Percentiles rank a stretch among this genome's conserved stretches.
Conservation (phyloP, 2,329 filamentous ascomycete genomes). For the Lasiodiplodia hormozganensis region DNA sequence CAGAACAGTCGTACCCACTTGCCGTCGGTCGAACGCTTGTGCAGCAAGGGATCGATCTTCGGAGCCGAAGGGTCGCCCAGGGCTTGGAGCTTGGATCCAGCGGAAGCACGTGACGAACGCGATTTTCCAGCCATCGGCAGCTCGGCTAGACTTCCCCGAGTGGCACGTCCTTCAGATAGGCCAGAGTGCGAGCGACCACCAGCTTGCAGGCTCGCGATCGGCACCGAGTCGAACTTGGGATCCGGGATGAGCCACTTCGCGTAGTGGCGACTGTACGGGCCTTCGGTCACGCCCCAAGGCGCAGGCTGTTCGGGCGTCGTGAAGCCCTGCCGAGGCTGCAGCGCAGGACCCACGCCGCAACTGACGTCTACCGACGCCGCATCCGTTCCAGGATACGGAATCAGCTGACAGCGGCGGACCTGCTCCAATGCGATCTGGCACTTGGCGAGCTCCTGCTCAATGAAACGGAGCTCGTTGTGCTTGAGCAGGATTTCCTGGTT, state of each 20-base stretch:
- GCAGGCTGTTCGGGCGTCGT: constrained; percentile 78
- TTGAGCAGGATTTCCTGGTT: constrained; percentile 91
- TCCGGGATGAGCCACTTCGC: constrained; percentile 94
- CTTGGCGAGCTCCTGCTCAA: constrained; percentile 95
- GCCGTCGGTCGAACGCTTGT: constrained; percentile 83
- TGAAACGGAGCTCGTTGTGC: constrained; percentile 90
- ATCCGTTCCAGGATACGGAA: constrained; percentile 81
- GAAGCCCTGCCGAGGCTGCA: constrained; percentile 68
- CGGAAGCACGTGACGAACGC: constrained; percentile 64
- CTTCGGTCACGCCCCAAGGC: constrained; percentile 88
- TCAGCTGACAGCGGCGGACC: constrained; percentile 87
- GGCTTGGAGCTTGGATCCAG: constrained; percentile 51
- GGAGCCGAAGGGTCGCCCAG: constrained; percentile 52
- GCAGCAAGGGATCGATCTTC: constrained; percentile 80
- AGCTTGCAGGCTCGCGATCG: constrained; percentile 45
- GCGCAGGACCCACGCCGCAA: constrained; percentile 74
- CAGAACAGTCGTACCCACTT: constrained; percentile 90
- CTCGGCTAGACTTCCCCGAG: constrained; percentile 75
- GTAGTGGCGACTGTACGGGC: constrained; percentile 93
- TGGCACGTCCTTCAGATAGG: constrained; percentile 73
- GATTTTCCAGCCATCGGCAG: constrained; percentile 56
- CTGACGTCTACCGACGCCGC: constrained; percentile 73
- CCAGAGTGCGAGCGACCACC: constrained; percentile 46
- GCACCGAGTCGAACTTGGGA: constrained; percentile 74
- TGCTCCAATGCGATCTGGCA: constrained; percentile 94